phyloP scores from a whole-genome alignment of 768 basidiomycete species.

The Trametes sanguinea region DNA sequence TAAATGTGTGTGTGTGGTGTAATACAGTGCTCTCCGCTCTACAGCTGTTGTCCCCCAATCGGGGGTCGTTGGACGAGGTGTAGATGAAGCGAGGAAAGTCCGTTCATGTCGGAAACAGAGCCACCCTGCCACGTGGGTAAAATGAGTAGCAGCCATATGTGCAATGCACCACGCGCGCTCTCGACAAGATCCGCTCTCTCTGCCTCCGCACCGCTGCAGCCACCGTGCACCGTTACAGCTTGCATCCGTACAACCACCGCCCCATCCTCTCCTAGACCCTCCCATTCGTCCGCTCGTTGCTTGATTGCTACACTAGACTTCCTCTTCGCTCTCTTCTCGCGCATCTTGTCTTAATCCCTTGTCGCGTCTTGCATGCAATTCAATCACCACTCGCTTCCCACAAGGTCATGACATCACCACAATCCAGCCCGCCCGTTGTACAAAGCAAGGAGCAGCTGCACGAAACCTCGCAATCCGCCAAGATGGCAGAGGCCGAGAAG shows the following conservation, averaged over 20 bases:
- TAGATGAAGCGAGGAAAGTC: background rate
- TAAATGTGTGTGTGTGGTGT: constrained; percentile 7
- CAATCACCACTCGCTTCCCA: constrained; percentile 9
- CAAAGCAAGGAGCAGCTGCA: constrained; percentile 8
- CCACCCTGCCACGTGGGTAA: constrained; percentile 12
- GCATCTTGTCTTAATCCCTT: background rate
- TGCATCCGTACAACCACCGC: constrained; percentile 1
- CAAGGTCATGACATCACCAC: constrained; percentile 26
- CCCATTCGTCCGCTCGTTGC: background rate
- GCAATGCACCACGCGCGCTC: constrained; percentile 10
- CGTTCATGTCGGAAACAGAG: constrained; percentile 8
- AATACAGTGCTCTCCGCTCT: constrained; percentile 1
- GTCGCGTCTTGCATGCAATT: constrained; percentile 4
- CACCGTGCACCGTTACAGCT: background rate
- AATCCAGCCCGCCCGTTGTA: constrained; percentile 12
- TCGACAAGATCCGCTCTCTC: constrained; percentile 16
- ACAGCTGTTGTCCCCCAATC: background rate
- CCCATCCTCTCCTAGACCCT: background rate
- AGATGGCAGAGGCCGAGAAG: constrained; percentile 18
- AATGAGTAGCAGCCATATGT: too few species aligned
- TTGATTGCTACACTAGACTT: background rate
- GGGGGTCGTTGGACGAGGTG: too few species aligned
- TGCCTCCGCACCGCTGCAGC: constrained; percentile 8
- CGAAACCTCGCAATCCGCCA: constrained; percentile 8
- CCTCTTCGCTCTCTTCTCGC: background rate